Evolutionary conservation across 208 protist genomes (phyloP).

Genomic region (Leishmania turanica): DNA sequence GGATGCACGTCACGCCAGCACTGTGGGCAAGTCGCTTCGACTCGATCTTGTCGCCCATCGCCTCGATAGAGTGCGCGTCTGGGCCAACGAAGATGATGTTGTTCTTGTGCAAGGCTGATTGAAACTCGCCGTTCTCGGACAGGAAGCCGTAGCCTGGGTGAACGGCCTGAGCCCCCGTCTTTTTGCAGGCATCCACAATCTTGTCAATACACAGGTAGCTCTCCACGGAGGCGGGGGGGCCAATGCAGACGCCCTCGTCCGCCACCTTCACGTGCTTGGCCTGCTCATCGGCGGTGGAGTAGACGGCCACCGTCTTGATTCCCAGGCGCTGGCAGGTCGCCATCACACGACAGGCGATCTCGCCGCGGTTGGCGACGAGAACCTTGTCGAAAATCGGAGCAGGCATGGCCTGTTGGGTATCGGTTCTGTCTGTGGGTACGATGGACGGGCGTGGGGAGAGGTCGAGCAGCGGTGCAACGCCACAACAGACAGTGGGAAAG

Average conservation of each 20-base stretch:
- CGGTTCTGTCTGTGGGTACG: not conserved
- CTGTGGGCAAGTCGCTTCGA: conserved; percentile 91
- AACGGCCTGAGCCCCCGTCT: conserved; percentile 90
- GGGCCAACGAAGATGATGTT: conserved; percentile 96
- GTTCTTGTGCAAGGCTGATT: conserved; percentile 63
- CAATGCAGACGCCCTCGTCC: conserved; percentile 80
- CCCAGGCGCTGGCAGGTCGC: conserved; percentile 91
- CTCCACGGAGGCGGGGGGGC: conserved; percentile 55
- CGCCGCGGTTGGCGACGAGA: conserved; percentile 97
- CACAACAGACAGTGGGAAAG: too few relatives aligned
- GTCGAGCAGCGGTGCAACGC: not conserved
- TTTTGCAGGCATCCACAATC: conserved; percentile 93
- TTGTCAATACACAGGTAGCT: conserved; percentile 93
- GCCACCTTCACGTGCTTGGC: conserved; percentile 92
- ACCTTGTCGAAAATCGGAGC: conserved; percentile 90
- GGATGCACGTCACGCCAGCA: conserved; percentile 92
- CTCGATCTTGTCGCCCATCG: conserved; percentile 95
- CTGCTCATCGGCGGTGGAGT: conserved; percentile 92
- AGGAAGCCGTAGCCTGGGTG: conserved; percentile 99
- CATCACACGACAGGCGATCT: conserved; percentile 98
- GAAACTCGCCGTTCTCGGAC: conserved; percentile 95
- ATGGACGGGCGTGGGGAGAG: not conserved
- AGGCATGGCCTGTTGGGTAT: conserved; percentile 1
- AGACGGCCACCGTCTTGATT: conserved; percentile 97
- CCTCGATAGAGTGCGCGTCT: conserved; percentile 83